Conservation (phyloP, 2,329 filamentous ascomycete genomes). For the Colletotrichum siamense region DNA sequence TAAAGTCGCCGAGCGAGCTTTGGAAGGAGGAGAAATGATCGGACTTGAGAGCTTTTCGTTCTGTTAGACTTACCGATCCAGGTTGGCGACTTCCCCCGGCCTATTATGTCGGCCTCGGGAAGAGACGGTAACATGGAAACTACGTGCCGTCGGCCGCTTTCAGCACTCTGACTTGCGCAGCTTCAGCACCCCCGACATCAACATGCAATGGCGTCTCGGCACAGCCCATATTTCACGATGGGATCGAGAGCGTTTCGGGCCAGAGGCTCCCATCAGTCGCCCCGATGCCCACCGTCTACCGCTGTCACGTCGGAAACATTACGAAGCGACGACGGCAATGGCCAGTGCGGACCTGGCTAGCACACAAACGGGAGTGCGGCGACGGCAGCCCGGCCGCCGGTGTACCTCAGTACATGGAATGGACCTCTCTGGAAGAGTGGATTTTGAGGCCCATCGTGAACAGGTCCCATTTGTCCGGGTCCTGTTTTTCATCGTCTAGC, state of each 20-base stretch:
- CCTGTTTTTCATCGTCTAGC: neutral
- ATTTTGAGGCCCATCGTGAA: neutral
- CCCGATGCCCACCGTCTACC: neutral
- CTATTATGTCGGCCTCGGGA: neutral
- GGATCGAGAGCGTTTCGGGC: neutral
- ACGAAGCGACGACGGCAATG: neutral
- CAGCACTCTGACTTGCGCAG: neutral
- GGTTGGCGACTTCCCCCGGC: neutral
- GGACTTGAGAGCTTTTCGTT: neutral
- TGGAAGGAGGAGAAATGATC: neutral
- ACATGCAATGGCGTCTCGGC: neutral
- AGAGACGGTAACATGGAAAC: conserved; percentile 1
- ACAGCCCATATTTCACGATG: neutral
- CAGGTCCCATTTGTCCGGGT: neutral
- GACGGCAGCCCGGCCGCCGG: neutral
- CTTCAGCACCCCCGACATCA: neutral
- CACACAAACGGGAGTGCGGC: neutral
- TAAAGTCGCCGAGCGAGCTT: neutral
- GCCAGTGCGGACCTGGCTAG: neutral
- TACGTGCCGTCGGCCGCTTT: neutral
- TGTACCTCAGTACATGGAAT: neutral
- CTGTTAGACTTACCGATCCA: neutral
- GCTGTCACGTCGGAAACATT: neutral
- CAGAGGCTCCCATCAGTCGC: neutral
- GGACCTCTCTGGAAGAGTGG: neutral